These are phyloP conservation scores for Baorangia bicolor DNA, from an alignment of 768 basidiomycete genomes.

Conservation along the genomic window DNA sequence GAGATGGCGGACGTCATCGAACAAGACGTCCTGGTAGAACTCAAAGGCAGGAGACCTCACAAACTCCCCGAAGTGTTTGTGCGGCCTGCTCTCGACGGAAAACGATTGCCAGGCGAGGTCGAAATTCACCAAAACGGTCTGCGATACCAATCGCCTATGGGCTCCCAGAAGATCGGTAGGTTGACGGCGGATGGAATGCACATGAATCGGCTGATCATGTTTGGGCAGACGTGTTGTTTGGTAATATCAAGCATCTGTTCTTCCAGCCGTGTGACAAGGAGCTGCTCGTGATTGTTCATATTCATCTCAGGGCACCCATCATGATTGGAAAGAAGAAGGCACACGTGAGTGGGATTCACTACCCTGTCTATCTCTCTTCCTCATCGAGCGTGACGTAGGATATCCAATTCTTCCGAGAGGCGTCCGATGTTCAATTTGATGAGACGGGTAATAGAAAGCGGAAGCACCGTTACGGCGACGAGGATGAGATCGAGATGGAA, in stretches of 20 bases:
- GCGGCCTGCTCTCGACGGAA: conserved; percentile 91
- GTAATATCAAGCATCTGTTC: conserved; percentile 97
- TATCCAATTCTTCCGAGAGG: conserved; percentile 97
- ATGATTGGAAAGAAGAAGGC: conserved; percentile 99
- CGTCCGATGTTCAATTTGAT: conserved; percentile 95
- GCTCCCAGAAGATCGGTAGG: conserved; percentile 88
- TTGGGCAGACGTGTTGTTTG: conserved; percentile 81
- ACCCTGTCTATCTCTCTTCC: not conserved
- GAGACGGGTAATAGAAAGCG: conserved; percentile 99
- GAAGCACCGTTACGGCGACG: conserved; percentile 95
- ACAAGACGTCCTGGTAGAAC: conserved; percentile 85
- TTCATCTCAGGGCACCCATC: conserved; percentile 92
- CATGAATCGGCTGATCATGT: conserved; percentile 1
- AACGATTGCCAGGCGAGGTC: conserved; percentile 93
- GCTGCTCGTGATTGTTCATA: conserved; percentile 88
- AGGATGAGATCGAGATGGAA: conserved; percentile 98
- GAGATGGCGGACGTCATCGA: conserved; percentile 98
- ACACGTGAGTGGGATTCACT: conserved; percentile 52
- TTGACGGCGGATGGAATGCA: conserved; percentile 1
- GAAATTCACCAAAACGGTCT: conserved; percentile 98
- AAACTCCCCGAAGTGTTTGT: conserved; percentile 92
- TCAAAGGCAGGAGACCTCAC: conserved; percentile 83
- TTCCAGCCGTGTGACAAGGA: conserved; percentile 99
- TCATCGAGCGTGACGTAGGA: conserved; percentile 51
- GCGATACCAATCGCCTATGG: conserved; percentile 83